Evolutionary conservation across 164 flowering plant genomes (phyloP), one percentile per base, ranked within the genome.

Genomic region (Macadamia tetraphylla): DNA sequence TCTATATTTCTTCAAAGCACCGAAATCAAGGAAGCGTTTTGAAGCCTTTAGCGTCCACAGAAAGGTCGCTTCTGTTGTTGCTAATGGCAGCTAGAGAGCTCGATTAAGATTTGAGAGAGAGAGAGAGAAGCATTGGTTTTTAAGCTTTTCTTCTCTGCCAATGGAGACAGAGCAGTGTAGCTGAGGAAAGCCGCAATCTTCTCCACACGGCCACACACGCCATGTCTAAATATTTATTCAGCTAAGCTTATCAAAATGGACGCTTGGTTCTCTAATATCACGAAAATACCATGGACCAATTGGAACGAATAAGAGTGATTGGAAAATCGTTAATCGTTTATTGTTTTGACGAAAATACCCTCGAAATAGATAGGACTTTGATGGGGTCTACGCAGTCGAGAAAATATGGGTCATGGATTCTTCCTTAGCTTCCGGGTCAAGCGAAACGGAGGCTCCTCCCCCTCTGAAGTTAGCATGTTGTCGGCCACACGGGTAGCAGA

Each of bases 11-110:
- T 58, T 3, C 43, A 60, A 43, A 53, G 57, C 77, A 67, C 77
- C 68, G 66, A 75, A 75, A 67, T 71, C 74, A 75, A 71, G 62
- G 67, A 58, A 72, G 55, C 18, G 48, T 18, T 5, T 30, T 14
- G 6, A 42, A 53, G 42, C 12, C 12, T 29, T 40, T 31, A 62
- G 57, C 5, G 17, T 58, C 14, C 8, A 49, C 29, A 18, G 18
- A 18, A 49, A 48, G 48, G 10, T 49, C 53, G 57, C 57, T 53
- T 1, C 57, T 17, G 57, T 14, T 14, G 57, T 14, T 53, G 57
- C 12, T 51, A 15, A 4, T 53, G 5, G 57, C 57, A 12, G 57
- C 15, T 3, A 11, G 23, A 23, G 23, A 23, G 7, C 51, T 57
- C 30, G 6, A 57, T 14, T 31, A 35, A 42, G 70, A 49, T 29